Conservation (phyloP, 768 basidiomycete genomes). For the Neoboletus magnificus region DNA sequence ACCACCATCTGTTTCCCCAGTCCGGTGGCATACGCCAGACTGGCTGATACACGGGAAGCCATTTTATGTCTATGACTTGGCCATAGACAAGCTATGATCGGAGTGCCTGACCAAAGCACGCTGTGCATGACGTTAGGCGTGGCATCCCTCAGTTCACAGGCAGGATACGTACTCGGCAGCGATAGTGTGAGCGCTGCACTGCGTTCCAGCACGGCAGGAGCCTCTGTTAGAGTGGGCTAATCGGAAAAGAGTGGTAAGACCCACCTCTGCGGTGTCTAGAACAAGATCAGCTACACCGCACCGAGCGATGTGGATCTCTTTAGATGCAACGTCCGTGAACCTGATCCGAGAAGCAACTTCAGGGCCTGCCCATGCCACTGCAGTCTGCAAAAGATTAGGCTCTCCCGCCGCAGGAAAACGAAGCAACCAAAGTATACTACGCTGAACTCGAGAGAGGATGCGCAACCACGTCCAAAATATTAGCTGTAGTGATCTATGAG, state of each 20-base stretch:
- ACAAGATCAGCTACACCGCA: conserved; percentile 48
- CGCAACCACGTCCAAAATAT: conserved; percentile 49
- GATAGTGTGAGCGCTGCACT: conserved; percentile 54
- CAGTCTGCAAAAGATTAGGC: conserved; percentile 40
- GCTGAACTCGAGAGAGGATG: conserved; percentile 41
- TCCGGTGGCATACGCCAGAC: conserved; percentile 46
- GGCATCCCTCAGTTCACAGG: background rate
- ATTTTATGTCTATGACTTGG: conserved; percentile 46
- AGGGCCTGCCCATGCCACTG: conserved; percentile 42
- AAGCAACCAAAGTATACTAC: conserved; percentile 51
- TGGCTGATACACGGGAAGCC: conserved; percentile 49
- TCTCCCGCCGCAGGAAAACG: conserved; percentile 50
- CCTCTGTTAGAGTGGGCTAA: background rate
- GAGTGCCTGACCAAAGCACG: conserved; percentile 51
- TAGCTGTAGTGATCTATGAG: conserved; percentile 22
- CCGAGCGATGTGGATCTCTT: conserved; percentile 44
- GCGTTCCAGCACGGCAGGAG: background rate
- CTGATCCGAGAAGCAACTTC: conserved; percentile 44
- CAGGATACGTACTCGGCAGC: conserved; percentile 41
- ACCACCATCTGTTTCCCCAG: conserved; percentile 48
- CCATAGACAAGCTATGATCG: conserved; percentile 44
- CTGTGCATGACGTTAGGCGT: conserved; percentile 24
- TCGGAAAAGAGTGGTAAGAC: background rate
- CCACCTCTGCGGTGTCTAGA: conserved; percentile 50
- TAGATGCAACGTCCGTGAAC: conserved; percentile 48